phyloP scores from a whole-genome alignment of 108 stramenopile genomes.

The Skeletonema grethae region DNA sequence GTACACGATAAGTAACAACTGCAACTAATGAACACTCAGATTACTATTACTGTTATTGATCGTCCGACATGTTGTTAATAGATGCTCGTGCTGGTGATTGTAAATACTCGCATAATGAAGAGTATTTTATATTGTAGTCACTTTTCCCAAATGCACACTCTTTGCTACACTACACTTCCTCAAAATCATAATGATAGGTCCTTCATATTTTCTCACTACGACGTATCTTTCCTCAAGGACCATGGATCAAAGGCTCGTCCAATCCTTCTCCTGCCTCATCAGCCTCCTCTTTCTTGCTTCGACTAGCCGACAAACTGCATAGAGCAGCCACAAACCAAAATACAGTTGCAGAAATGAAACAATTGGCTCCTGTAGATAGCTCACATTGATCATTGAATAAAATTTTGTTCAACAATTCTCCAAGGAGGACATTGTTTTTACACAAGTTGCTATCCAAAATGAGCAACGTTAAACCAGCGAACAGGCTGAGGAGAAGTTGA shows the following conservation, averaged over 20 bases:
- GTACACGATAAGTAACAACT: no score
- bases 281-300: background rate
- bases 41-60: no score
- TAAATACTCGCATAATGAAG: no score
- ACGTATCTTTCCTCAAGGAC: no score
- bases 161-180: no score
- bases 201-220: no score
- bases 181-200: no score
- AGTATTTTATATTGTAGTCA: no score
- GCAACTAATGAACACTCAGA: no score
- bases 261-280: background rate
- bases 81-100: no score
- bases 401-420: background rate
- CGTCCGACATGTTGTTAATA: no score
- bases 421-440: conserved; percentile 11
- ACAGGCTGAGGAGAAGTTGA: background rate
- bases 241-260: background rate
- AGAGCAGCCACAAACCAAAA: conserved; percentile 30
- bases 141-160: no score
- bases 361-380: conserved; percentile 13
- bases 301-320: conserved; percentile 3
- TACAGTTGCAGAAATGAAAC: conserved; percentile 25
- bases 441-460: conserved; percentile 16
- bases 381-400: conserved; percentile 15
- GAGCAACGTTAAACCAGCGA: conserved; percentile 14